Evolutionary conservation across 2,329 filamentous ascomycete genomes (phyloP).

Genomic region (Dactylellina drechsleri): DNA sequence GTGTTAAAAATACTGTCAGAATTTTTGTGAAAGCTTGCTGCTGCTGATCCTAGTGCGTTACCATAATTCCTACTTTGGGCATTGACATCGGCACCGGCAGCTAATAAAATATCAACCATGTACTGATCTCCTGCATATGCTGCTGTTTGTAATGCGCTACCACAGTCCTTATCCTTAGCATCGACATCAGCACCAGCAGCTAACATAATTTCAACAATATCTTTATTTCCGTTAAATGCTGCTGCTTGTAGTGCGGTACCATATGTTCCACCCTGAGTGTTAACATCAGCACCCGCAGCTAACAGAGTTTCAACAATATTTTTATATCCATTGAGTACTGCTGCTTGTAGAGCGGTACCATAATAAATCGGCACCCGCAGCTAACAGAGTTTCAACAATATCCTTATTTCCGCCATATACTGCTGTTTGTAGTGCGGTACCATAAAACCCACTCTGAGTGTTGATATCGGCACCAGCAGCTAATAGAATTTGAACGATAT

Average conservation of each 20-base stretch:
- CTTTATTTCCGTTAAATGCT: too few species aligned
- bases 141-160: not conserved
- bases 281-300: slow-evolving; percentile 7
- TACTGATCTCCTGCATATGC: not conserved
- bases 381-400: slow-evolving; percentile 15
- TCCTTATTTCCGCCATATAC: not conserved
- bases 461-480: slow-evolving; percentile 3
- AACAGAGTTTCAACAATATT: slow-evolving; percentile 16
- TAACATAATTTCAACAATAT: too few species aligned
- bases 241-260: too few species aligned
- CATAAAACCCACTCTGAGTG: not conserved
- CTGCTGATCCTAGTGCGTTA: slow-evolving; percentile 4
- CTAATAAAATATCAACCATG: not conserved
- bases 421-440: too few species aligned
- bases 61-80: not conserved
- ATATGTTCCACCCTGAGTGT: not conserved
- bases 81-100: slow-evolving; percentile 2
- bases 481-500: not conserved
- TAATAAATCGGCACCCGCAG: slow-evolving; percentile 1
- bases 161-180: too few species aligned
- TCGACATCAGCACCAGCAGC: too few species aligned
- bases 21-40: too few species aligned
- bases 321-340: not conserved
- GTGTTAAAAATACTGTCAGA: too few species aligned
- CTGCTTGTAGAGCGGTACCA: too few species aligned